phyloP scores from a whole-genome alignment of 768 basidiomycete genomes.

The Termitomyces sp. region DNA sequence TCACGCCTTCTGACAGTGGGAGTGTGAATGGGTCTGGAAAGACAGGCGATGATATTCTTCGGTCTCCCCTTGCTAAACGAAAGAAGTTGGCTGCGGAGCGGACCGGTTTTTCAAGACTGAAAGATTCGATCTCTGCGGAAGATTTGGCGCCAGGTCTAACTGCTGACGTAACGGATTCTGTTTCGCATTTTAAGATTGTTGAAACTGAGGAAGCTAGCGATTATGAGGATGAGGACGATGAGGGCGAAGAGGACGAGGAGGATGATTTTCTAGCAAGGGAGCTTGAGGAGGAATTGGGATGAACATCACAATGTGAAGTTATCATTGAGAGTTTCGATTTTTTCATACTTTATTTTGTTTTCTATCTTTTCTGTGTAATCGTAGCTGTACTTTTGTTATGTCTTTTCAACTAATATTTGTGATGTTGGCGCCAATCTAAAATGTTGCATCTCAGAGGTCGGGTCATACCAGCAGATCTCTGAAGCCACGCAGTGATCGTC shows the following conservation, averaged over 20 bases:
- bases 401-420: not conserved
- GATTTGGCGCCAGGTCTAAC: conserved; percentile 32
- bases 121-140: conserved; percentile 59
- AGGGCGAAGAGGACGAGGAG: conserved; percentile 52
- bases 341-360: not conserved
- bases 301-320: conserved; percentile 18
- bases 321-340: not conserved
- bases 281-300: conserved; percentile 77
- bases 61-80: conserved; percentile 77
- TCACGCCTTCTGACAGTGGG: conserved; percentile 60
- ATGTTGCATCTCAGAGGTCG: too few species aligned
- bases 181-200: conserved; percentile 12
- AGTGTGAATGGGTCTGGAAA: conserved; percentile 31
- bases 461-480: too few species aligned
- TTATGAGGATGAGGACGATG: conserved; percentile 45
- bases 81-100: conserved; percentile 71
- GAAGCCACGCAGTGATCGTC: too few species aligned
- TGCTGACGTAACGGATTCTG: conserved; percentile 11
- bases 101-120: conserved; percentile 61
- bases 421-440: too few species aligned
- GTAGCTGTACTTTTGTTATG: not conserved
- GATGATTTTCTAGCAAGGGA: conserved; percentile 83
- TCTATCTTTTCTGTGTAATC: not conserved
- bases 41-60: conserved; percentile 40
- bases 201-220: conserved; percentile 33